These are phyloP conservation scores for Pseudophaeomoniella oleicola DNA, from an alignment of 2,329 filamentous ascomycete genomes.

Conservation along the genomic window DNA sequence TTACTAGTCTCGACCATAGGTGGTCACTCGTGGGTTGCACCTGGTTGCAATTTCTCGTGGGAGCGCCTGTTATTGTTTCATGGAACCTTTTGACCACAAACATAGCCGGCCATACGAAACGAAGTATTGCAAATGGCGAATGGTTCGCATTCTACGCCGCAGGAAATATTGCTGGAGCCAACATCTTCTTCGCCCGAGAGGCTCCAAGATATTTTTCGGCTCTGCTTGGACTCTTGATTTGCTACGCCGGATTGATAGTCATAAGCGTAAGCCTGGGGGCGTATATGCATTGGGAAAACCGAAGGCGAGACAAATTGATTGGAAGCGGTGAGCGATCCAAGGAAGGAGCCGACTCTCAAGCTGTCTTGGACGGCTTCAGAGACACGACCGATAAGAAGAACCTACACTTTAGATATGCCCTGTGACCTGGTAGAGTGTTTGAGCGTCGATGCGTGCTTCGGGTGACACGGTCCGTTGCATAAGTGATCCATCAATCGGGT, in stretches of 20 bases:
- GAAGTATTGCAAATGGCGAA: slow-evolving; percentile 15
- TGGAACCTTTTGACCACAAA: slow-evolving; percentile 13
- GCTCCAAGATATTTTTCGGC: background rate
- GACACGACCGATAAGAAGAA: slow-evolving; percentile 53
- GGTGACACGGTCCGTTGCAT: no score
- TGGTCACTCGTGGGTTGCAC: slow-evolving; percentile 13
- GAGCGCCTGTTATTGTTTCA: slow-evolving; percentile 5
- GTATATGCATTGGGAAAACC: background rate
- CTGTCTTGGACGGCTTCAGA: slow-evolving; percentile 22
- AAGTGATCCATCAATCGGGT: no score
- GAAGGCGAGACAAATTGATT: background rate
- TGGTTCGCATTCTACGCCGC: slow-evolving; percentile 16
- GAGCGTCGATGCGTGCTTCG: no score
- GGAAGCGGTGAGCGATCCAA: slow-evolving; percentile 4
- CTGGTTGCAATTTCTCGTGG: slow-evolving; percentile 5
- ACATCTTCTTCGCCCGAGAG: slow-evolving; percentile 8
- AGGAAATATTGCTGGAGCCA: slow-evolving; percentile 23
- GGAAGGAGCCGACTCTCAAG: background rate
- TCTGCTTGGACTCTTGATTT: background rate
- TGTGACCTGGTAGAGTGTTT: no score
- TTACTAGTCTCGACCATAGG: slow-evolving; percentile 7
- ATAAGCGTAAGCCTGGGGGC: background rate
- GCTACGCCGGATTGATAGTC: background rate
- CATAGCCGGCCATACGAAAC: slow-evolving; percentile 18
- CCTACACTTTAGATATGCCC: slow-evolving; percentile 40